phyloP scores from a whole-genome alignment of 352 stramenopile genomes.

The Phytophthora capsici region DNA sequence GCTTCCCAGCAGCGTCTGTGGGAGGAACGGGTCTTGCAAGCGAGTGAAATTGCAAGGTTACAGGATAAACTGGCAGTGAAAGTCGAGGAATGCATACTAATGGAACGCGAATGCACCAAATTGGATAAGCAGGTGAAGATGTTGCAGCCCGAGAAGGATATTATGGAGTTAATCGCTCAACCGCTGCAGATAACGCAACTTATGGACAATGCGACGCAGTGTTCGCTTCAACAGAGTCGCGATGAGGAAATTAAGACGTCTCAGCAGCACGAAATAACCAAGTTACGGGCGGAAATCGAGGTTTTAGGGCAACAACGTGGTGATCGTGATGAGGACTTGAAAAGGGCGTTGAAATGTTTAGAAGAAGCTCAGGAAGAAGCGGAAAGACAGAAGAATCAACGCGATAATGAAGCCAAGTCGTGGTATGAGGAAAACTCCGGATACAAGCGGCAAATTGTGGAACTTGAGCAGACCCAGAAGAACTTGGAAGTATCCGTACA shows the following conservation, averaged over 20 bases:
- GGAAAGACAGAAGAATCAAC: constrained; percentile 11
- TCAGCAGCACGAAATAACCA: constrained; percentile 7
- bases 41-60: constrained; percentile 33
- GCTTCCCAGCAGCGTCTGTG: constrained; percentile 37
- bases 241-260: constrained; percentile 11
- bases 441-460: constrained; percentile 4
- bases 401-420: neutral
- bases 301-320: constrained; percentile 3
- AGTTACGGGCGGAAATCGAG: constrained; percentile 9
- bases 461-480: constrained; percentile 17
- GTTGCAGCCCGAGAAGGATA: constrained; percentile 12
- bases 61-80: constrained; percentile 20
- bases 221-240: constrained; percentile 10
- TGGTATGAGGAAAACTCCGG: neutral
- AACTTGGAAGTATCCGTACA: neutral
- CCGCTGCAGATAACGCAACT: neutral
- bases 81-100: constrained; percentile 22
- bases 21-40: constrained; percentile 30
- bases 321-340: constrained; percentile 16
- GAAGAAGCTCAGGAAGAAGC: constrained; percentile 3
- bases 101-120: constrained; percentile 11
- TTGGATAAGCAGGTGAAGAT: constrained; percentile 25
- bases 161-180: neutral
- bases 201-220: constrained; percentile 23
- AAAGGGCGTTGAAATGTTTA: constrained; percentile 1